Evolutionary conservation across 345 rosid species (phyloP).

Genomic region (Bruguiera gymnorhiza): DNA sequence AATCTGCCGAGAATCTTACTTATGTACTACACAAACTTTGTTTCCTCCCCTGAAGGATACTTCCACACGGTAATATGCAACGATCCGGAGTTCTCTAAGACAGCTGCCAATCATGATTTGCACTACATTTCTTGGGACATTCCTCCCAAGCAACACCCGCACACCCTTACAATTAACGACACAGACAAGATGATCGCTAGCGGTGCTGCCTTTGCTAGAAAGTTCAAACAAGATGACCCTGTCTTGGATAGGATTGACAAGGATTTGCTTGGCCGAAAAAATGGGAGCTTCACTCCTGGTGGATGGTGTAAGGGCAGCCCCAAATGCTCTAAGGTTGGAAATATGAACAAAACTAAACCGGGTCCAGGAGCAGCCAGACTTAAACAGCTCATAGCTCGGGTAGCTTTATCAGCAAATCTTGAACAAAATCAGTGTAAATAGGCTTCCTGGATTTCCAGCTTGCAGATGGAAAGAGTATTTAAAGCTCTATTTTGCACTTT

Average conservation of each 20-base stretch:
- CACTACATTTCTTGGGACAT: conserved; percentile 95
- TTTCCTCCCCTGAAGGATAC: conserved; percentile 97
- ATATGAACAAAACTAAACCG: conserved; percentile 56
- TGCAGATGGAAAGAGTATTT: conserved; percentile 2
- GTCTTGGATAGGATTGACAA: conserved; percentile 69
- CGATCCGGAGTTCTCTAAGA: conserved; percentile 63
- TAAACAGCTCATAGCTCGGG: conserved; percentile 50
- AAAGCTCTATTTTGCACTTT: background rate
- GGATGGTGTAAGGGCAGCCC: conserved; percentile 89
- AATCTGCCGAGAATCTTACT: conserved; percentile 87
- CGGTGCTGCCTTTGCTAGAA: conserved; percentile 86
- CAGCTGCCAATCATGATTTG: conserved; percentile 82
- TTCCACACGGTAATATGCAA: conserved; percentile 97
- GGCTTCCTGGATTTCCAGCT: conserved; percentile 6
- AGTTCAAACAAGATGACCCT: conserved; percentile 55
- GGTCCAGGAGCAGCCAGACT: conserved; percentile 74
- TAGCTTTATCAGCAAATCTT: conserved; percentile 41
- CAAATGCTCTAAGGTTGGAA: conserved; percentile 62
- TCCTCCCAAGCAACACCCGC: conserved; percentile 95
- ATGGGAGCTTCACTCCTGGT: conserved; percentile 76
- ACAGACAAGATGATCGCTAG: conserved; percentile 57
- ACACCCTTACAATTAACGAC: conserved; percentile 71
- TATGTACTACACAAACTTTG: conserved; percentile 92
- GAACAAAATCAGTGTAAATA: conserved; percentile 77
- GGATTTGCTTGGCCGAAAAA: conserved; percentile 59